Percentiles rank a stretch among this genome's conserved stretches.
phyloP scores from a whole-genome alignment of 345 rosid genomes.

The Pelargonium nanum region DNA sequence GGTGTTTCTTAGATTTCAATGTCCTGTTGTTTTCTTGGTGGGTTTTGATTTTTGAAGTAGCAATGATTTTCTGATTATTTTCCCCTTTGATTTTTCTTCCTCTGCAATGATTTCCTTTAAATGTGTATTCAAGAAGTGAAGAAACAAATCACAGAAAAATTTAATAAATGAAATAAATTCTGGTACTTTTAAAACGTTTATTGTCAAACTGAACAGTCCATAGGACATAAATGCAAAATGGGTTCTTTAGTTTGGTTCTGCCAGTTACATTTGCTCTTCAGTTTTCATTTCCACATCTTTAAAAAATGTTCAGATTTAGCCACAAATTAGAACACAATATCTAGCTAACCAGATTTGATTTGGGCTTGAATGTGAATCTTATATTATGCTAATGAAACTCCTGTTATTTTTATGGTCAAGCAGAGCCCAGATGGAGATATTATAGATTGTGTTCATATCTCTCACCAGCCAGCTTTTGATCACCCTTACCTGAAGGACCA shows the following conservation, averaged over 20 bases:
- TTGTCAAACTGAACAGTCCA: background rate
- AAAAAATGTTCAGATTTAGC: too few relatives aligned
- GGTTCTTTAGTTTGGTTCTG: too few relatives aligned
- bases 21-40: background rate
- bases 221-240: background rate
- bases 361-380: background rate
- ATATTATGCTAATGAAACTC: slow-evolving; percentile 6
- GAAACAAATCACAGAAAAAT: background rate
- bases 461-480: slow-evolving; percentile 93
- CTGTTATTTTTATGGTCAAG: slow-evolving; percentile 11
- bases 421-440: slow-evolving; percentile 78
- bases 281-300: too few relatives aligned
- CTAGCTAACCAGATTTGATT: background rate
- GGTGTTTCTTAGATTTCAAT: background rate
- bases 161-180: too few relatives aligned
- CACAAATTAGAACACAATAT: background rate
- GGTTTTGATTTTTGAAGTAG: background rate
- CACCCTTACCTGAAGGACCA: slow-evolving; percentile 93
- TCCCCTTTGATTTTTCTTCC: slow-evolving; percentile 9
- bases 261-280: background rate
- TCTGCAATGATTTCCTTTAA: slow-evolving; percentile 16
- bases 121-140: slow-evolving; percentile 8
- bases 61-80: slow-evolving; percentile 14
- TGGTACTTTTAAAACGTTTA: slow-evolving; percentile 2
- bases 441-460: slow-evolving; percentile 76